phyloP scores from a whole-genome alignment of 371 early-diverging fungal species.

The Batkoa obscura region DNA sequence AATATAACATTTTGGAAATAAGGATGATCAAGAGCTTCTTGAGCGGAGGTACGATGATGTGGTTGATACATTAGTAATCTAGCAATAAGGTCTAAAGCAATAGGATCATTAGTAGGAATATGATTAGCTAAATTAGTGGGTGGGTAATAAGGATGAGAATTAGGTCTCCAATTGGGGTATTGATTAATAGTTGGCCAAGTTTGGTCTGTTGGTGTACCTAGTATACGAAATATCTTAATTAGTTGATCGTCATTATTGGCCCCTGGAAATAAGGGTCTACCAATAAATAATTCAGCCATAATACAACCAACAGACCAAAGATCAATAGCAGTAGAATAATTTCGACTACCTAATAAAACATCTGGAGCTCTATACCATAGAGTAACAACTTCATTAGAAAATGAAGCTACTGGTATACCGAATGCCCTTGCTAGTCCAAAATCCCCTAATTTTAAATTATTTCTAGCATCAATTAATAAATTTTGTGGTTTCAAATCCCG shows the following conservation, averaged over 20 bases:
- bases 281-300: conserved; percentile 87
- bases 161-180: conserved; percentile 65
- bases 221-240: conserved; percentile 61
- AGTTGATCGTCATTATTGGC: conserved; percentile 83
- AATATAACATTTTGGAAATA: conserved; percentile 3
- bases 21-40: conserved; percentile 20
- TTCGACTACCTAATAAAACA: conserved; percentile 85
- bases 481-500: conserved; percentile 96
- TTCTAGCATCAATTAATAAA: conserved; percentile 71
- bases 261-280: conserved; percentile 91
- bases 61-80: conserved; percentile 68
- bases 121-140: conserved; percentile 36
- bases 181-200: conserved; percentile 77
- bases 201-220: conserved; percentile 74
- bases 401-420: conserved; percentile 91
- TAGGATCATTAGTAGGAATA: conserved; percentile 24
- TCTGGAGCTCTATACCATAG: conserved; percentile 95
- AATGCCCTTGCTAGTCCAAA: conserved; percentile 93
- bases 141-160: conserved; percentile 40
- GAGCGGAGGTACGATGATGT: conserved; percentile 57
- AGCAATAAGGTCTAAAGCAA: neutral
- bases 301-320: conserved; percentile 99
- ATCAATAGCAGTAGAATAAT: conserved; percentile 94
- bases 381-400: conserved; percentile 97
- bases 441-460: conserved; percentile 72